Conservation (phyloP, 352 stramenopile genomes). For the Phytophthora kernoviae region DNA sequence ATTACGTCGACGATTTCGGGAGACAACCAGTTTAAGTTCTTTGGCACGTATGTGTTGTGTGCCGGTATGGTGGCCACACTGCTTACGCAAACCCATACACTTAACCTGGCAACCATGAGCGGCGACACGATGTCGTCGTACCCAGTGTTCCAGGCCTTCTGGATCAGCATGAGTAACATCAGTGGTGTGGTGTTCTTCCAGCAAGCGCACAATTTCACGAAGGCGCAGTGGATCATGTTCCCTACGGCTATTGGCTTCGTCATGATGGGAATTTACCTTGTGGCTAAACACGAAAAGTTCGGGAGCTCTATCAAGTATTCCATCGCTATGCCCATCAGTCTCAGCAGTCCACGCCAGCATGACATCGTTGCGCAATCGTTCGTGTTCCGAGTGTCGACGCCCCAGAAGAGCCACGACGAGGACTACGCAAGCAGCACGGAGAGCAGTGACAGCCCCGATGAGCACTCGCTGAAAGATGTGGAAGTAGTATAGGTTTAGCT, state of each 20-base stretch:
- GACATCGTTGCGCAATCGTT: slow-evolving; percentile 91
- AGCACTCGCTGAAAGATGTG: slow-evolving; percentile 36
- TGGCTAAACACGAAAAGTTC: slow-evolving; percentile 90
- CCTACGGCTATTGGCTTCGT: slow-evolving; percentile 73
- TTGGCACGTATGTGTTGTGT: slow-evolving; percentile 83
- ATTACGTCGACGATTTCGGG: slow-evolving; percentile 81
- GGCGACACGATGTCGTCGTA: slow-evolving; percentile 88
- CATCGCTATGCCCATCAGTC: slow-evolving; percentile 86
- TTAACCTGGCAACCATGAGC: slow-evolving; percentile 87
- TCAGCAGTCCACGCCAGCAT: slow-evolving; percentile 84
- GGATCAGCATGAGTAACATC: slow-evolving; percentile 90
- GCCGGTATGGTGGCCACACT: slow-evolving; percentile 76
- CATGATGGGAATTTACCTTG: slow-evolving; percentile 73
- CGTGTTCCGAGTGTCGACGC: slow-evolving; percentile 84
- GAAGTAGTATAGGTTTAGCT: slow-evolving; percentile 51
- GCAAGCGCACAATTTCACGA: slow-evolving; percentile 82
- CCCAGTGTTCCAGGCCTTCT: slow-evolving; percentile 89
- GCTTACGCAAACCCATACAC: slow-evolving; percentile 83
- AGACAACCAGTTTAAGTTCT: slow-evolving; percentile 88
- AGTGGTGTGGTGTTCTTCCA: slow-evolving; percentile 89
- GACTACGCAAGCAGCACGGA: slow-evolving; percentile 60
- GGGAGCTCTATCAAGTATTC: slow-evolving; percentile 90
- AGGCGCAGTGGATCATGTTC: slow-evolving; percentile 86
- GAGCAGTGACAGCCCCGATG: slow-evolving; percentile 38
- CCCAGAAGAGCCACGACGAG: slow-evolving; percentile 72